phyloP scores from a whole-genome alignment of 345 rosid genomes.

The Euphorbia peplus region DNA sequence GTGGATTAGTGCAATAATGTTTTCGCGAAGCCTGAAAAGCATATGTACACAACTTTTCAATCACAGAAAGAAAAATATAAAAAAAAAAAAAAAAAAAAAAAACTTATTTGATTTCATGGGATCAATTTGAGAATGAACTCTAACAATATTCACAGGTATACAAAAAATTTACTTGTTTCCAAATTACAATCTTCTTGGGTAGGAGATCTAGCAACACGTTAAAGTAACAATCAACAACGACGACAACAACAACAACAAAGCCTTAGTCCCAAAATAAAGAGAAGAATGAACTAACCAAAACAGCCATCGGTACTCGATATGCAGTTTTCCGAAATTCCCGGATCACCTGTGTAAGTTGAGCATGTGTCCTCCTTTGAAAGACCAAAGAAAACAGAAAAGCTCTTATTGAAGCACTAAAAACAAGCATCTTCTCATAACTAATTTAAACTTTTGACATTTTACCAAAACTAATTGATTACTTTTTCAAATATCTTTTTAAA shows the following conservation, averaged over 20 bases:
- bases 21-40: conserved; percentile 74
- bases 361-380: conserved; percentile 78
- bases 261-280: no score
- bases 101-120: background rate
- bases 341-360: conserved; percentile 87
- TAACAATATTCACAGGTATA: background rate
- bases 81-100: background rate
- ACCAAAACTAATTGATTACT: background rate
- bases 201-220: background rate
- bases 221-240: background rate
- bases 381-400: conserved; percentile 9
- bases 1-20: conserved; percentile 81
- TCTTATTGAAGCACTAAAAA: background rate
- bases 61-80: background rate
- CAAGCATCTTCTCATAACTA: background rate
- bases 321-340: conserved; percentile 82
- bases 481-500: background rate
- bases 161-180: background rate
- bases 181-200: background rate
- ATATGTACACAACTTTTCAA: background rate
- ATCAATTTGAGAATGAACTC: background rate
- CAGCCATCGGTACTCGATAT: conserved; percentile 91
- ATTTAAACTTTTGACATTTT: background rate
- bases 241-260: no score
- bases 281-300: conserved; percentile 56